Evolutionary conservation across 345 rosid species (phyloP), one percentile per base, ranked within the genome.

Genomic region (Physaria fendleri): DNA sequence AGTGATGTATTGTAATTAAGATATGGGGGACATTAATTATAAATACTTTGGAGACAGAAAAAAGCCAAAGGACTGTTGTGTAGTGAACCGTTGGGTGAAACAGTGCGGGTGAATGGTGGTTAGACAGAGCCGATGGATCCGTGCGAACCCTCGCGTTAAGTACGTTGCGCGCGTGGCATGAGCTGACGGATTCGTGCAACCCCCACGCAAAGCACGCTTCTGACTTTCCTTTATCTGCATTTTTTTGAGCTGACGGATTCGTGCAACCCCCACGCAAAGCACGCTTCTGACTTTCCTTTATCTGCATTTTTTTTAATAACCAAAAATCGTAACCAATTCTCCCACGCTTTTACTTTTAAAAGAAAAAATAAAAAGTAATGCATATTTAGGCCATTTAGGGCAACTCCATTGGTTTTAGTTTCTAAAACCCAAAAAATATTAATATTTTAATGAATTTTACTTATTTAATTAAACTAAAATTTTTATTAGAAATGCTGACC

Each of bases 221-320:
- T 30, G 28, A 25, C 6, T 29, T 21, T 7, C 23, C 40, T 25
- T 16, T 4, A 21, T 32, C 49, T n/a, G n/a, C 2, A 1, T 62
- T 18, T n/a, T n/a, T n/a, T n/a, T 22, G 56, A 35, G 56, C 50
- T 38, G 18, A 9, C 34, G 15, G 56, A 45, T 5, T 37, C 42
- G 62, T 37, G 73, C 9, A 60, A 45, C 62, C 50, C 46, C 56
- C 73, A 61, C 15, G 67, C 56, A 5, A 44, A 18, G 24, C 73
- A 68, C 56, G 56, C 45, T 16, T 24, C 42, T 30, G 28, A 25
- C 8, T 8, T 9, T 0, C 47, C 14, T 6, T 22, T 21, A 11
- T 43, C 5, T 11, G 28, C 43, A 14, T 2, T 24, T 6, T 45
- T n/a, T 22, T 3, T 32, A 3, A 32, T 11, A 32, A 11, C 37